Conservation (phyloP, 495 filamentous ascomycete species). For the Neurospora sp. region DNA sequence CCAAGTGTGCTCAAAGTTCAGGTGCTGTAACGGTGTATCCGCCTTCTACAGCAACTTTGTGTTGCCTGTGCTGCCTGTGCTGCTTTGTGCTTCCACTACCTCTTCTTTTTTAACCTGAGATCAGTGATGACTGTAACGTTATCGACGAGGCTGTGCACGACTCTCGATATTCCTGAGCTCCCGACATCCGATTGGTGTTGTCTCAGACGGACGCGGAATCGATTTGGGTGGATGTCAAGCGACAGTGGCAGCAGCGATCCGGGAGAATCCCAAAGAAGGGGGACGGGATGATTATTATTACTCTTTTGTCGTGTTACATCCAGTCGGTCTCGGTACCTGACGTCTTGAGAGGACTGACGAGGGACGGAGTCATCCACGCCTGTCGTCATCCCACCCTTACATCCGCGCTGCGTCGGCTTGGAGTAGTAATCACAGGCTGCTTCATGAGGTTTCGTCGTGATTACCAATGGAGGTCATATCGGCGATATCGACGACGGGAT, state of each 20-base stretch:
- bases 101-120: background rate
- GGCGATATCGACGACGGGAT: background rate
- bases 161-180: background rate
- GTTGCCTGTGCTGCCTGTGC: background rate
- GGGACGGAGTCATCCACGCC: background rate
- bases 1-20: background rate
- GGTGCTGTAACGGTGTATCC: background rate
- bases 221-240: background rate
- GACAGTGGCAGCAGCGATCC: background rate
- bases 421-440: background rate
- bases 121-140: background rate
- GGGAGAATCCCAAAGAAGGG: background rate
- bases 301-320: background rate
- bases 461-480: background rate
- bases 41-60: background rate
- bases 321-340: background rate
- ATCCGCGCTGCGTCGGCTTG: background rate
- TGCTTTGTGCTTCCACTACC: background rate
- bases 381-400: background rate
- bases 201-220: background rate
- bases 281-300: background rate
- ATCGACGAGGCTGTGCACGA: background rate
- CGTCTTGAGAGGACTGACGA: background rate
- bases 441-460: background rate
- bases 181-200: background rate